A percentile compares a stretch with the other conserved stretches of the same genome.
These are phyloP conservation scores for Miscanthus lutarioriparius DNA, from an alignment of 176 grass and related monocot genomes.

Conservation along the genomic window DNA sequence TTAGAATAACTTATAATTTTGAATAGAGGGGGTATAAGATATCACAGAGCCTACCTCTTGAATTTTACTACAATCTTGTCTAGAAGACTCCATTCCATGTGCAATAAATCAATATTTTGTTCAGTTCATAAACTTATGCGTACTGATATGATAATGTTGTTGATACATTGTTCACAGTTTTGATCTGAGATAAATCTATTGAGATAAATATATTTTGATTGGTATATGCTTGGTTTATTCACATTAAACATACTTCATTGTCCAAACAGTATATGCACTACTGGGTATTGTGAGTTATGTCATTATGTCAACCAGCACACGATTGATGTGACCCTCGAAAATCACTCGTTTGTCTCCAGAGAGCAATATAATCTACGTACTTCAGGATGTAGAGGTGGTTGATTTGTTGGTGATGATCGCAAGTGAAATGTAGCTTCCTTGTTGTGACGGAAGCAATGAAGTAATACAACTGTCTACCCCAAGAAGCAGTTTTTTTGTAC, in stretches of 20 bases:
- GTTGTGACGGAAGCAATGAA: slow-evolving; percentile 66
- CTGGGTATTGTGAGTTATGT: slow-evolving; percentile 70
- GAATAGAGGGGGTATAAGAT: no score
- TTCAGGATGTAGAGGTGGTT: slow-evolving; percentile 88
- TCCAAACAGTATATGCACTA: slow-evolving; percentile 82
- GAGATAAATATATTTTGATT: not conserved
- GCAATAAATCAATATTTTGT: no score
- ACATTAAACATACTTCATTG: not conserved
- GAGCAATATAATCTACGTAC: slow-evolving; percentile 57
- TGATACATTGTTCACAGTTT: no score
- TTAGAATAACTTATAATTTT: no score
- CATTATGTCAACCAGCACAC: slow-evolving; percentile 92
- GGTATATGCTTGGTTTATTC: slow-evolving; percentile 23
- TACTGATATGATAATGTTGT: no score
- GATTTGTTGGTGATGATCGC: slow-evolving; percentile 73
- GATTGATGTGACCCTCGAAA: slow-evolving; percentile 57
- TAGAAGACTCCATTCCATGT: no score
- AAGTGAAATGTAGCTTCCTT: slow-evolving; percentile 94
- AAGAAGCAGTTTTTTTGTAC: no score
- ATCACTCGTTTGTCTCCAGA: slow-evolving; percentile 26
- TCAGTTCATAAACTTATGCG: no score
- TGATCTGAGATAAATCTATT: no score
- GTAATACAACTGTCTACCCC: no score
- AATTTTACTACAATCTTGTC: no score
- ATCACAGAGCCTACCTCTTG: no score